Evolutionary conservation across 495 filamentous ascomycete genomes (phyloP), one percentile per base, ranked within the genome.

Genomic region (Neurospora sp.): DNA sequence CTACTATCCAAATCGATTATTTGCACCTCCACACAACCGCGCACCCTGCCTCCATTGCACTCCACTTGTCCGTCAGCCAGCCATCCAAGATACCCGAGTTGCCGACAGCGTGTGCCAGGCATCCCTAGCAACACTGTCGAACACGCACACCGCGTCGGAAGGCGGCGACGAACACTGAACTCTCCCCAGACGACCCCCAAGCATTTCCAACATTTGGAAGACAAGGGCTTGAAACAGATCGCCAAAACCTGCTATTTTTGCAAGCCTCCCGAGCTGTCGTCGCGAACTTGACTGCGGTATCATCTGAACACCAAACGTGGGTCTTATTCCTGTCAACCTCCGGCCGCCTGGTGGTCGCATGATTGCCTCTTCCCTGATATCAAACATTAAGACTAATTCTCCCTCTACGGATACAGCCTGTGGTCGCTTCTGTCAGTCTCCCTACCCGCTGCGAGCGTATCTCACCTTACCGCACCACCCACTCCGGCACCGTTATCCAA

Each of bases 291-390:
- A 74, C 24, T 28, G 38, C 69, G 21, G 40, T 69, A 75, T 75
- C 74, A 75, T 75, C 73, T 75, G 73, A 75, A 72, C 73, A 75
- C 19, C 62, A 34, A 43, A 62, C 37, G 71, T 73, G 36, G 43
- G 54, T 54, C 71, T 34, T 34, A 36, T 40, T 36, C 42, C 62
- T 40, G 37, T 69, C 40, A 59, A 70, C 31, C 13, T 59, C 39
- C 34, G 71, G 48, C 59, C 62, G 71, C 66, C 21, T 45, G 15
- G 31, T 34, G 39, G 62, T 39, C 72, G 69, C 72, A 66, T 74
- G 72, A 73, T 71, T 74, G 38, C 70, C 62, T 24, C 48, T 38
- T 71, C 73, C 54, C 70, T 74, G 31, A 28, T 39, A 48, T 37
- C 71, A 73, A 71, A 72, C 37, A 40, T 45, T 45, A 72, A 73